Percentiles rank a stretch among this genome's conserved stretches.
Evolutionary conservation across 345 rosid genomes (phyloP).

Genomic region (Toxicodendron radicans): DNA sequence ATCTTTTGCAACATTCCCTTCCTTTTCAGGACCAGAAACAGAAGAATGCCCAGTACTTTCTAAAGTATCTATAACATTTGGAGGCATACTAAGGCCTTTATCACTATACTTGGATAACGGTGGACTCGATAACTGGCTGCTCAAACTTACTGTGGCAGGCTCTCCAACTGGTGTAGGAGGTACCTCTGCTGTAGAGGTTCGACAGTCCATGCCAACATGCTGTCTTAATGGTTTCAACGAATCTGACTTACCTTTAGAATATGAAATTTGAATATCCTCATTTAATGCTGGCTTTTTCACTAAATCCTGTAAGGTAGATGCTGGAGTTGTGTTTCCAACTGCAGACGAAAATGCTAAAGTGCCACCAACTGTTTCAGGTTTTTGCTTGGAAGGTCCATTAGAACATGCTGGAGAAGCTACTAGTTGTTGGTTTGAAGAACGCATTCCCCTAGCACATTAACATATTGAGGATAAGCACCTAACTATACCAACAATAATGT

Average conservation of each 20-base stretch:
- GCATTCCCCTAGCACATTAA: slow-evolving; percentile 57
- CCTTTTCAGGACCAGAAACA: slow-evolving; percentile 20
- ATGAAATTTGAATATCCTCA: slow-evolving; percentile 32
- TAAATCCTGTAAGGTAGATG: slow-evolving; percentile 28
- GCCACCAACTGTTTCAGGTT: slow-evolving; percentile 36
- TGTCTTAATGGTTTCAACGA: slow-evolving; percentile 34
- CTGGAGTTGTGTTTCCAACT: slow-evolving; percentile 42
- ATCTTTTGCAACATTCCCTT: slow-evolving; percentile 17
- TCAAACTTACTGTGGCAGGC: slow-evolving; percentile 21
- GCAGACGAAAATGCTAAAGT: slow-evolving; percentile 44
- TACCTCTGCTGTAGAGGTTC: slow-evolving; percentile 31
- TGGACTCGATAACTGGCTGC: slow-evolving; percentile 30
- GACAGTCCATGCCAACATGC: slow-evolving; percentile 29
- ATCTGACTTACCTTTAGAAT: slow-evolving; percentile 35
- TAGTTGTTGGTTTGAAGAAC: slow-evolving; percentile 46
- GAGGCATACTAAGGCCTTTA: slow-evolving; percentile 19
- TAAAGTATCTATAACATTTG: slow-evolving; percentile 23
- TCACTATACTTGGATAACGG: slow-evolving; percentile 29
- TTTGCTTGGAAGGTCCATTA: slow-evolving; percentile 56
- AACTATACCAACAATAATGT: neutral
- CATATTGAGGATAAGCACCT: slow-evolving; percentile 29
- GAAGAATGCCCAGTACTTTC: slow-evolving; percentile 19
- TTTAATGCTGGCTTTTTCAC: slow-evolving; percentile 35
- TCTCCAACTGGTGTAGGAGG: slow-evolving; percentile 30
- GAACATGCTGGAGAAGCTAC: slow-evolving; percentile 36